Base-by-base conservation (phyloP, 2,329 filamentous ascomycete species). In the Hymenoscyphus albidus region DNA sequence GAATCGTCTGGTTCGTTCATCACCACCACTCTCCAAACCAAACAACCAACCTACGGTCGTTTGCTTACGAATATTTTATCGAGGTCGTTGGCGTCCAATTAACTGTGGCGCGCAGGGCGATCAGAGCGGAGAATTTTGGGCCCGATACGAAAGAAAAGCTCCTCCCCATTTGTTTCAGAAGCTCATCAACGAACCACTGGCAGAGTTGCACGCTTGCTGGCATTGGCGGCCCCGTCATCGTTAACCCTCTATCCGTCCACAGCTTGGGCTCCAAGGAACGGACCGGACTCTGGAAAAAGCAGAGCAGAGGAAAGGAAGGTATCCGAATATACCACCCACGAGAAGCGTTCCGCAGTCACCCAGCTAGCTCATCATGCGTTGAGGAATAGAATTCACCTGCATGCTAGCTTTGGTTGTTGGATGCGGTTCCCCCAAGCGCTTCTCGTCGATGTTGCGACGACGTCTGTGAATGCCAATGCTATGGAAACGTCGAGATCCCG, bases 401-500 rank as follows among this genome's bases (percentile, higher is more conserved):
- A 18, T 54, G 48, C 18, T 27, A 22, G 48, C n/a, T 54, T 39
- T 59, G 7, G 60, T 59, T 62, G 65, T 70, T 68, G 65, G 65
- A 65, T 67, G 69, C 64, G 61, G 64, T 69, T 63, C 61, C 65
- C 59, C 59, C 56, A 68, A 35, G 59, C 62, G 62, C 59, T 59
- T 42, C 55, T 65, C 60, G 67, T 71, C 68, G 66, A 69, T 70
- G 69, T 68, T 67, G 48, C 48, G 48, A 68, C 64, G 66, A 64
- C 65, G 60, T 59, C 68, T 62, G 64, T 61, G 59, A 58, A 69
- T 57, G 39, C 57, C 62, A 65, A 70, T 72, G 72, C 70, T 65
- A 72, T 73, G 71, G 71, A 70, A 69, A 67, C 65, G 61, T 69
- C 66, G 67, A 66, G 59, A 66, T 58, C 59, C 64, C 59, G 62